Conservation (phyloP, 768 basidiomycete genomes). For the Termitomyces sp. region DNA sequence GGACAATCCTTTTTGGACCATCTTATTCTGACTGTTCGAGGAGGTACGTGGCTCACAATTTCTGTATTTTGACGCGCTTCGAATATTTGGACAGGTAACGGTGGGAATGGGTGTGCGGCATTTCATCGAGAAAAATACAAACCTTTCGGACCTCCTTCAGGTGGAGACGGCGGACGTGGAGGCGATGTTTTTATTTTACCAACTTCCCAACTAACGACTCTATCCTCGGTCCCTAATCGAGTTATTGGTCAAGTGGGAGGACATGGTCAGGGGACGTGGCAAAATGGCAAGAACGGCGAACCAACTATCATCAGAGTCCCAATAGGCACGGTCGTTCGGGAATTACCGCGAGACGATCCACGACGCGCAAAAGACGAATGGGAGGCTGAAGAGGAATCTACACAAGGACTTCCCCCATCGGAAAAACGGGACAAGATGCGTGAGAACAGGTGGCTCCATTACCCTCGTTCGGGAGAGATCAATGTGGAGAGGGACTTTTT, state of each 20-base stretch:
- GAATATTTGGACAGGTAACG: conserved; percentile 53
- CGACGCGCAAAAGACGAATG: conserved; percentile 64
- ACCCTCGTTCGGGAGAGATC: conserved; percentile 60
- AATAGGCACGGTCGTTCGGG: conserved; percentile 83
- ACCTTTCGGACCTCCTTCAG: conserved; percentile 85
- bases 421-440: conserved; percentile 59
- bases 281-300: conserved; percentile 71
- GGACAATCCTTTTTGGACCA: conserved; percentile 82
- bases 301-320: conserved; percentile 82
- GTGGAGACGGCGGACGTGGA: conserved; percentile 88
- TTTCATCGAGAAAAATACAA: conserved; percentile 90
- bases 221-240: conserved; percentile 68
- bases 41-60: conserved; percentile 41
- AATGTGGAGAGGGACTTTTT: conserved; percentile 66
- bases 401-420: conserved; percentile 42
- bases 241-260: conserved; percentile 64
- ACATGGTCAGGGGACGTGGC: conserved; percentile 83
- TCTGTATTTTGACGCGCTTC: neutral
- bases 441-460: conserved; percentile 75
- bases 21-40: conserved; percentile 73
- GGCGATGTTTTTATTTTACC: conserved; percentile 86
- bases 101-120: conserved; percentile 89
- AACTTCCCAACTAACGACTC: conserved; percentile 71
- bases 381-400: conserved; percentile 65
- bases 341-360: conserved; percentile 65